Percentiles rank a stretch among this genome's conserved stretches.
These are phyloP conservation scores for Eucalyptus pauciflora DNA, from an alignment of 345 rosid species.

Conservation along the genomic window DNA sequence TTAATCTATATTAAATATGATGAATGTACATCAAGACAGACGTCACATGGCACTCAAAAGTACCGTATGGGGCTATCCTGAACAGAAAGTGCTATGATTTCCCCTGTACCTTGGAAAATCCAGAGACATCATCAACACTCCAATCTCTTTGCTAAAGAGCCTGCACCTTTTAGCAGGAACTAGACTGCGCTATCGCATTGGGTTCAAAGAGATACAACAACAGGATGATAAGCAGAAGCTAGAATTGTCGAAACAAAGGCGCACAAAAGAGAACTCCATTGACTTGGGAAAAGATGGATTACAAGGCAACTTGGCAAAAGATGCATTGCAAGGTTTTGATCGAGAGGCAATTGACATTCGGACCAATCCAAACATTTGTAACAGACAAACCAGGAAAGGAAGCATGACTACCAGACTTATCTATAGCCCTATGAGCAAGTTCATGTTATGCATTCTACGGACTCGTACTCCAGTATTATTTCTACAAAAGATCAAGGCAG, in stretches of 20 bases:
- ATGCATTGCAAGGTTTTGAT: not conserved
- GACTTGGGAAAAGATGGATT: not conserved
- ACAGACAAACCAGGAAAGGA: not conserved
- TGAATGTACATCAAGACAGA: not conserved
- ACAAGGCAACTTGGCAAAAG: not conserved
- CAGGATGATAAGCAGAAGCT: not conserved
- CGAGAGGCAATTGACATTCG: not conserved
- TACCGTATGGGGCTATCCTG: not conserved
- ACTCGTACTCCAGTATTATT: not conserved
- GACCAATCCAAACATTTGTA: not conserved
- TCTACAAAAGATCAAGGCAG: not conserved
- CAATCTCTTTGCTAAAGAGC: not conserved
- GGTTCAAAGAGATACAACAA: not conserved
- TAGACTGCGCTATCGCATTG: not conserved
- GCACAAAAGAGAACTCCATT: not conserved
- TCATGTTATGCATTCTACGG: not conserved
- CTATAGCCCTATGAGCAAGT: not conserved
- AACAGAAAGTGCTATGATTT: not conserved
- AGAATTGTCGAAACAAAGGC: not conserved
- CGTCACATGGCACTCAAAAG: not conserved
- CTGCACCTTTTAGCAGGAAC: not conserved
- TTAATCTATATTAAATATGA: not conserved
- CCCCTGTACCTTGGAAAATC: not conserved
- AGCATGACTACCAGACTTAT: not conserved
- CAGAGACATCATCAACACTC: not conserved